Conservation (phyloP, 371 early-diverging fungal genomes). For the Mucor plumbeus region DNA sequence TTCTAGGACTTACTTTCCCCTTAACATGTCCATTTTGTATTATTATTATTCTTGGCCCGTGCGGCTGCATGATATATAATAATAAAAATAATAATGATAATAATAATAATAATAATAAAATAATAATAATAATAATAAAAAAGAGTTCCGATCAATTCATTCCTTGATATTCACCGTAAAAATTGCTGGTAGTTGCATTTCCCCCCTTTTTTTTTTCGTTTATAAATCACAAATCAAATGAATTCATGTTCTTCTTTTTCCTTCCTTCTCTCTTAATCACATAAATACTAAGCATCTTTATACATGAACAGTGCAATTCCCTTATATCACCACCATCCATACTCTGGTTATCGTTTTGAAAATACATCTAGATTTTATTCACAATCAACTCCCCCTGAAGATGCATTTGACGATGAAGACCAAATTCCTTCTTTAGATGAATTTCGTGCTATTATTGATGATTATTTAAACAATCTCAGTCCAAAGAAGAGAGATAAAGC, state of each 20-base stretch:
- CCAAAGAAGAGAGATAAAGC: slow-evolving; percentile 70
- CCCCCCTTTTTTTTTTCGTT: slow-evolving; percentile 15
- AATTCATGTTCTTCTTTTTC: slow-evolving; percentile 4
- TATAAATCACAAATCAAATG: slow-evolving; percentile 6
- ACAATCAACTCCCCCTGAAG: slow-evolving; percentile 24
- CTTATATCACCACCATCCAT: slow-evolving; percentile 29
- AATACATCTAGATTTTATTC: slow-evolving; percentile 22
- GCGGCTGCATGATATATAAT: slow-evolving; percentile 31
- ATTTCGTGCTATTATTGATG: slow-evolving; percentile 49
- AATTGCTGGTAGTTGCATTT: slow-evolving; percentile 22
- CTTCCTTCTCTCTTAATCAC: slow-evolving; percentile 6
- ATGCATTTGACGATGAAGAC: slow-evolving; percentile 42
- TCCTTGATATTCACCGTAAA: slow-evolving; percentile 34
- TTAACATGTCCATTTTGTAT: slow-evolving; percentile 2
- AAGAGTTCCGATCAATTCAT: slow-evolving; percentile 39
- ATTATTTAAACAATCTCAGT: slow-evolving; percentile 59
- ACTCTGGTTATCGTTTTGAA: slow-evolving; percentile 34
- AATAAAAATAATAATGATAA: slow-evolving; percentile 11
- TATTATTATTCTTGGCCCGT: slow-evolving; percentile 26
- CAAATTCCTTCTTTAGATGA: slow-evolving; percentile 49
- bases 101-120: slow-evolving; percentile 1
- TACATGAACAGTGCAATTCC: slow-evolving; percentile 30
- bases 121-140: slow-evolving; percentile 9
- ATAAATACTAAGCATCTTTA: not conserved
- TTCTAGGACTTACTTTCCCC: not conserved